A percentile compares a stretch with the other conserved stretches of the same genome.
These are phyloP conservation scores for Penicillium palitans DNA, from an alignment of 2,329 filamentous ascomycete species.

Conservation along the genomic window DNA sequence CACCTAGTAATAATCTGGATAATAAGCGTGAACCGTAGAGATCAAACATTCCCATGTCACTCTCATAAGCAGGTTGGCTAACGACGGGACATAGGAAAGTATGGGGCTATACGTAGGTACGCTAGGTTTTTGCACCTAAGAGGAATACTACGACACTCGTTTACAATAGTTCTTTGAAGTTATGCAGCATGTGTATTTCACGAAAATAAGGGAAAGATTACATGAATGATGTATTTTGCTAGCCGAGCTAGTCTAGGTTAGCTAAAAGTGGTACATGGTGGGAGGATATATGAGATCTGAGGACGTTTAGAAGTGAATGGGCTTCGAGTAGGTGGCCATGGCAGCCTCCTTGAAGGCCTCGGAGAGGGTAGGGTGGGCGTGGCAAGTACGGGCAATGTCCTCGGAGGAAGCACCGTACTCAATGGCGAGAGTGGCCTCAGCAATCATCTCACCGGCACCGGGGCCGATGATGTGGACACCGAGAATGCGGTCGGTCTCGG, in stretches of 20 bases:
- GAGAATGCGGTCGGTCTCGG: slow-evolving; percentile 91
- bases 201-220: slow-evolving; percentile 32
- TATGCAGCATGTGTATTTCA: slow-evolving; percentile 4
- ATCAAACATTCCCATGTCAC: too few species aligned
- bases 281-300: slow-evolving; percentile 24
- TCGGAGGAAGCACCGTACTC: slow-evolving; percentile 96
- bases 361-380: slow-evolving; percentile 92
- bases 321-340: slow-evolving; percentile 93
- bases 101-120: too few species aligned
- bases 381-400: slow-evolving; percentile 91
- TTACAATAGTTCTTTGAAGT: neutral
- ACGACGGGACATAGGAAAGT: too few species aligned
- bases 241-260: slow-evolving; percentile 38
- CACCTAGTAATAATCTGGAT: neutral
- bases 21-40: too few species aligned
- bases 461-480: slow-evolving; percentile 96
- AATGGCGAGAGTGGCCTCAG: slow-evolving; percentile 88
- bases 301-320: slow-evolving; percentile 79
- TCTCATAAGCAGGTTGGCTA: too few species aligned
- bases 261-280: slow-evolving; percentile 29
- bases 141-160: neutral
- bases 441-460: slow-evolving; percentile 99
- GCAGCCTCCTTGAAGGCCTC: slow-evolving; percentile 99
- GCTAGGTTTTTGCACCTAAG: neutral
- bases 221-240: slow-evolving; percentile 38